Evolutionary conservation across 1,139 yeast genomes (phyloP).

Genomic region (Yamadazyma sp.): DNA sequence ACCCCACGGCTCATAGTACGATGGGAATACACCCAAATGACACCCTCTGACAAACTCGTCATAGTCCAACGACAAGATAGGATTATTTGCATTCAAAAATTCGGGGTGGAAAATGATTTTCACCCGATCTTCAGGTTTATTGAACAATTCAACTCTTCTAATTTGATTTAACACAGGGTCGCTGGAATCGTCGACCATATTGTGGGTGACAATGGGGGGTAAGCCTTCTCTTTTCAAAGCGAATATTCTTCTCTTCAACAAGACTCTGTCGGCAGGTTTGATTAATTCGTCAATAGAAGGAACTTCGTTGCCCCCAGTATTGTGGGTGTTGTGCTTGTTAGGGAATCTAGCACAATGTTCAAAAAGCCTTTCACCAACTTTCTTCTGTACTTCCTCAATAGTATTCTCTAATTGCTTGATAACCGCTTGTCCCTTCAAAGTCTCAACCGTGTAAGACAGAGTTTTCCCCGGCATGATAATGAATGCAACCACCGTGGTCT

Average conservation of each 20-base stretch:
- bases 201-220: constrained; percentile 98
- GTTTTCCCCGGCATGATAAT: constrained; percentile 98
- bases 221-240: constrained; percentile 85
- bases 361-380: constrained; percentile 83
- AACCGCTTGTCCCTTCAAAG: constrained; percentile 94
- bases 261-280: constrained; percentile 84
- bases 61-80: constrained; percentile 88
- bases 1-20: constrained; percentile 99
- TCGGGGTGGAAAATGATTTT: constrained; percentile 98
- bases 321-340: constrained; percentile 55
- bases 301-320: constrained; percentile 54
- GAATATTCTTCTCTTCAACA: constrained; percentile 87
- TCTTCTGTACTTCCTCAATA: constrained; percentile 82
- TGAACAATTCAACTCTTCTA: constrained; percentile 87
- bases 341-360: constrained; percentile 88
- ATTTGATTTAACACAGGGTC: constrained; percentile 94
- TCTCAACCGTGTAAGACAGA: constrained; percentile 92
- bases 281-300: constrained; percentile 76
- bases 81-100: constrained; percentile 91
- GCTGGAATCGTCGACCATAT: constrained; percentile 87
- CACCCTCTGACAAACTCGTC: constrained; percentile 98
- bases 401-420: constrained; percentile 88
- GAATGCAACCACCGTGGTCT: constrained; percentile 95
- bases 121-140: constrained; percentile 86
- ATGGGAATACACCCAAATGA: constrained; percentile 97